Base-by-base conservation (phyloP, 2,329 filamentous ascomycete genomes). In the Pseudodiploospora longispora region DNA sequence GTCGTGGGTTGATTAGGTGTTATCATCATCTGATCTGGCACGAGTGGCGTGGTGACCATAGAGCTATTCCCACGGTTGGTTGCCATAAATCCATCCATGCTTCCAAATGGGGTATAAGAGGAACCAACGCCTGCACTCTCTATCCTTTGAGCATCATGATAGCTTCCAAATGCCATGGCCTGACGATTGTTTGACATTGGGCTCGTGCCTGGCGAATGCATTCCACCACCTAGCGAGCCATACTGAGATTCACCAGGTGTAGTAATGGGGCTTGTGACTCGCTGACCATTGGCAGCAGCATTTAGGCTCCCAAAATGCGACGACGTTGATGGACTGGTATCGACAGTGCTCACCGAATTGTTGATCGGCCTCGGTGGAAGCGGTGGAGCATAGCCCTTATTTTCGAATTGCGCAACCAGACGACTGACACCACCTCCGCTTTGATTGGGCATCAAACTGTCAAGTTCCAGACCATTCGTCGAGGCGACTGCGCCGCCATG, bases 351-450 rank as follows among this genome's bases (percentile, higher is more conserved):
- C 39, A 55, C 50, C 43, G 54, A 50, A 38, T 56, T 59, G 33
- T 55, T 58, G 30, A 51, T 53, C 6, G 62, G 61, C 43, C 65
- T 57, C 6, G 63, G 58, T 38, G 64, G 64, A 2, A 66, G 56
- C 34, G 62, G 59, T 34, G 59, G 64, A 34, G 57, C 57, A 52
- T 59, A 62, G 38, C 53, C 59, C 44, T 64, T 66, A 45, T 61
- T 66, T 42, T 69, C 66, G 51, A 69, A 69, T 40, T 67, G 65
- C 40, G 65, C 63, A 45, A 68, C 61, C 38, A 69, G 49, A 38
- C 63, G 62, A 38, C 64, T 59, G 40, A 68, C 65, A 27, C 46
- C 46, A 12, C 52, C 49, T 30, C 47, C 50, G 33, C 39, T 48
- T 29, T 59, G 59, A 30, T 47, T 36, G n/a, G 55, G 37, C 36